Conservation (phyloP, 371 early-diverging fungal species). For the Circinella minor region DNA sequence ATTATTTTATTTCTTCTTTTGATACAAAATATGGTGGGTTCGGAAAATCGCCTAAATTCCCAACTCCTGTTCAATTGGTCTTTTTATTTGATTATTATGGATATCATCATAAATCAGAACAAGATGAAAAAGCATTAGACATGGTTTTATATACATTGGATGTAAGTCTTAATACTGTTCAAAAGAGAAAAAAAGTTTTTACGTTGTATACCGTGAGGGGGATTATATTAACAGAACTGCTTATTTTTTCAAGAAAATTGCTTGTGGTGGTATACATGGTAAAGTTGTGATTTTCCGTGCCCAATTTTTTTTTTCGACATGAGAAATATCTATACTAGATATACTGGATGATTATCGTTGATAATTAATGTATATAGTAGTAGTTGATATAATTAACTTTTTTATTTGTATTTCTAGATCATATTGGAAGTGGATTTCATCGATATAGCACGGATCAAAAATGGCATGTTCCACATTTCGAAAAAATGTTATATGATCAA, state of each 20-base stretch:
- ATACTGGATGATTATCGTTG: too few species aligned
- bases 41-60: slow-evolving; percentile 68
- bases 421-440: slow-evolving; percentile 67
- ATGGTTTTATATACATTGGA: slow-evolving; percentile 64
- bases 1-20: slow-evolving; percentile 45
- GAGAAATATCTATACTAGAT: too few species aligned
- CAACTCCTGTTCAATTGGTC: slow-evolving; percentile 61
- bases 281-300: background rate
- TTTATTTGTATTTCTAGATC: slow-evolving; percentile 39
- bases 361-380: too few species aligned
- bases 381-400: too few species aligned
- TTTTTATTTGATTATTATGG: slow-evolving; percentile 61
- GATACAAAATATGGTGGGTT: slow-evolving; percentile 66
- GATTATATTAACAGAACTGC: background rate
- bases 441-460: slow-evolving; percentile 47
- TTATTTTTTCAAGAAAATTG: slow-evolving; percentile 40
- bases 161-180: slow-evolving; percentile 22
- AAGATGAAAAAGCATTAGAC: slow-evolving; percentile 48
- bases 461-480: slow-evolving; percentile 66
- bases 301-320: too few species aligned
- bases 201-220: too few species aligned
- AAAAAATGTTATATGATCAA: slow-evolving; percentile 77
- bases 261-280: slow-evolving; percentile 70
- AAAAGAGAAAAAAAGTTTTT: background rate
- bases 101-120: slow-evolving; percentile 27